Percentiles rank a stretch among this genome's conserved stretches.
These are phyloP conservation scores for Tuber brumale DNA, from an alignment of 495 filamentous ascomycete genomes.

Conservation along the genomic window DNA sequence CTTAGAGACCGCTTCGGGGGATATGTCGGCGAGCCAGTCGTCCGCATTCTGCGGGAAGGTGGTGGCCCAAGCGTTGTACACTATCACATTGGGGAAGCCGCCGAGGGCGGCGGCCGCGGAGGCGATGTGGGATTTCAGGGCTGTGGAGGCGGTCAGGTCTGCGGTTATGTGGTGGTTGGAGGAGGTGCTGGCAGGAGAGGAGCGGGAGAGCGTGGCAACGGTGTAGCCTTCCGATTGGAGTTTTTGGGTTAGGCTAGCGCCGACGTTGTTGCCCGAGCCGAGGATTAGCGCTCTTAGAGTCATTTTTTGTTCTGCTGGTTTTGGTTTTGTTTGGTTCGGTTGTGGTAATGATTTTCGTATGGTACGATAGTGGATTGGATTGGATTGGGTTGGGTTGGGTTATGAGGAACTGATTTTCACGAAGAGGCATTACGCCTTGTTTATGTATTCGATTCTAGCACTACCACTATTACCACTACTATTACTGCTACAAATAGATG, in stretches of 20 bases:
- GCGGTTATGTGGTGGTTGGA: conserved; percentile 10
- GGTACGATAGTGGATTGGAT: not conserved
- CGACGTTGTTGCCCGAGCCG: conserved; percentile 12
- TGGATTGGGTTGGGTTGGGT: not conserved
- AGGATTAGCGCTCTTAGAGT: conserved; percentile 19
- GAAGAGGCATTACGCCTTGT: not conserved
- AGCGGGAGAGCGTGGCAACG: conserved; percentile 16
- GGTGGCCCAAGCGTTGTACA: conserved; percentile 8
- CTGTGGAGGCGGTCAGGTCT: conserved; percentile 6
- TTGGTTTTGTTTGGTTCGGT: not conserved
- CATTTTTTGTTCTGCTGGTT: conserved; percentile 14
- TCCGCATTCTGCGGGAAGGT: not conserved
- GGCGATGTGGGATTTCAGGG: not conserved
- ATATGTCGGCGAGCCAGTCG: not conserved
- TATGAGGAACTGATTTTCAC: not conserved
- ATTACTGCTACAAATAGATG: not conserved
- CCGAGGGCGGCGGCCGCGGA: not conserved
- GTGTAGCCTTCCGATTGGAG: conserved; percentile 18
- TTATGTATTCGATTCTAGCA: not conserved
- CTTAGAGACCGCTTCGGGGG: not conserved
- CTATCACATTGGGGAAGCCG: conserved; percentile 11
- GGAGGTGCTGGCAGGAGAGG: not conserved
- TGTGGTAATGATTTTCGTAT: not conserved
- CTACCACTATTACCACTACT: not conserved
- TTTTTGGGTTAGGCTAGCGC: conserved; percentile 17